A percentile compares a stretch with the other conserved stretches of the same genome.
These are phyloP conservation scores for Ottelia alismoides DNA, from an alignment of 106 monocot species.

Conservation along the genomic window DNA sequence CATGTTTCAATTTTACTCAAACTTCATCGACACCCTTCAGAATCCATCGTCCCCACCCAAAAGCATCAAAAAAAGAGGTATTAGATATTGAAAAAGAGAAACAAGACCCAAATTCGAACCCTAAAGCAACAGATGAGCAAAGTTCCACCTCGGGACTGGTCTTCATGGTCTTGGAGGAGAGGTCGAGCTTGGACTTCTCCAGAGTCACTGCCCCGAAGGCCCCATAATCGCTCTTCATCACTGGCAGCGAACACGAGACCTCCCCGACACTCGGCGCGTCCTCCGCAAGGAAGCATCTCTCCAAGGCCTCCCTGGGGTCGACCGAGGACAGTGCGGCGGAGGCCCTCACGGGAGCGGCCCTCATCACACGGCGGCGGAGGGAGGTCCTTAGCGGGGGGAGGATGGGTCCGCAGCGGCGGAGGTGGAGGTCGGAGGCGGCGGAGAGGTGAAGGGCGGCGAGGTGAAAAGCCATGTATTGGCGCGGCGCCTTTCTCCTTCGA, in stretches of 20 bases:
- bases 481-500: too few relatives aligned
- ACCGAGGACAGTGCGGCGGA: conserved; percentile 8
- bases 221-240: conserved; percentile 70
- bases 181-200: conserved; percentile 84
- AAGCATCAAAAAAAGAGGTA: too few relatives aligned
- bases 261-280: background rate
- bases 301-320: conserved; percentile 29
- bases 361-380: background rate
- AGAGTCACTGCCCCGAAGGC: conserved; percentile 54
- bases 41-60: too few relatives aligned
- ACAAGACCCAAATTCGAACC: too few relatives aligned
- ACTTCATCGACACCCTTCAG: too few relatives aligned
- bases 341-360: background rate
- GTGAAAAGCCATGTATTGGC: conserved; percentile 2
- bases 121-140: too few relatives aligned
- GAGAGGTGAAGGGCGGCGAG: conserved; percentile 4
- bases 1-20: too few relatives aligned
- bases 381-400: background rate
- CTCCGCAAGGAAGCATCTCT: conserved; percentile 39
- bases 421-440: background rate
- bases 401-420: background rate
- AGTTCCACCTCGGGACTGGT: conserved; percentile 66
- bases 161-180: conserved; percentile 40
- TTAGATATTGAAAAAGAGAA: too few relatives aligned
- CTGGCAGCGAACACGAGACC: conserved; percentile 9